phyloP scores from a whole-genome alignment of 345 rosid genomes.

The Laguncularia racemosa region DNA sequence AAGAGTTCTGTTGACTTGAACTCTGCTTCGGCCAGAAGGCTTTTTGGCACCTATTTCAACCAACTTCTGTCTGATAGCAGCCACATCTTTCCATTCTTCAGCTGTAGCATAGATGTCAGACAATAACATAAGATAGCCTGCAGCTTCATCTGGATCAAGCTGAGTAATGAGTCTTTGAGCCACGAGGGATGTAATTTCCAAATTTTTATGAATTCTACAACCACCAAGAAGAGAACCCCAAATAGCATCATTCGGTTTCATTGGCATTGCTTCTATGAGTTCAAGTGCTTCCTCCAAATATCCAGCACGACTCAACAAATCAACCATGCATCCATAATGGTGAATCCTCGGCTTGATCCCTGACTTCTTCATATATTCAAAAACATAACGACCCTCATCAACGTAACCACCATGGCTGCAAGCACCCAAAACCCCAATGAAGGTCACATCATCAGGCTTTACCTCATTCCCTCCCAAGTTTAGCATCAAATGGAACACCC shows the following conservation, averaged over 20 bases:
- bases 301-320: conserved; percentile 55
- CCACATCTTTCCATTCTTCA: conserved; percentile 37
- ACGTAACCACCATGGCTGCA: conserved; percentile 51
- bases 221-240: conserved; percentile 72
- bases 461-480: conserved; percentile 22
- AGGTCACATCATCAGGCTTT: conserved; percentile 43
- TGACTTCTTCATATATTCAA: conserved; percentile 34
- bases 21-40: conserved; percentile 50
- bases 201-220: conserved; percentile 43
- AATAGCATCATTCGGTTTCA: conserved; percentile 51
- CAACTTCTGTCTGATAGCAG: conserved; percentile 26
- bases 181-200: conserved; percentile 35
- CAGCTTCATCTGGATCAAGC: conserved; percentile 31
- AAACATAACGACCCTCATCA: conserved; percentile 38
- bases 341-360: conserved; percentile 38
- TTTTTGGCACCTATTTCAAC: conserved; percentile 43
- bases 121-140: conserved; percentile 30
- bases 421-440: conserved; percentile 44
- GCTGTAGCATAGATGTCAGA: conserved; percentile 32
- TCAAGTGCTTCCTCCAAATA: conserved; percentile 32
- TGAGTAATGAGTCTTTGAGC: conserved; percentile 27
- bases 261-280: conserved; percentile 41
- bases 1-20: conserved; percentile 44
- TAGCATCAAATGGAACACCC: conserved; percentile 30
- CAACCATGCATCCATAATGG: conserved; percentile 74